phyloP scores from a whole-genome alignment of 2,329 filamentous ascomycete genomes.

The Fusarium concolor region DNA sequence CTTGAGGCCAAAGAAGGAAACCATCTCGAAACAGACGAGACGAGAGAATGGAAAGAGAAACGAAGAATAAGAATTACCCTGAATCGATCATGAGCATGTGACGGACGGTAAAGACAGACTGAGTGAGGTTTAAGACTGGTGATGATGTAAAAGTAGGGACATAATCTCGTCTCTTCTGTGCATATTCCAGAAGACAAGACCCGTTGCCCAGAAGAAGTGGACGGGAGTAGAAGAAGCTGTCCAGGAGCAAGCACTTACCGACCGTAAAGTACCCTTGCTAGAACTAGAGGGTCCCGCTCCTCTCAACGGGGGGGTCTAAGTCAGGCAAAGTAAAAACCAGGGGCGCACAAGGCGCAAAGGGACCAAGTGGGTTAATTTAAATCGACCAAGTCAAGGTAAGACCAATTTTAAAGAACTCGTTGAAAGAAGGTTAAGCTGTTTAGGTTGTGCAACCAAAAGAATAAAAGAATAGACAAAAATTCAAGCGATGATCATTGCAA shows the following conservation, averaged over 20 bases:
- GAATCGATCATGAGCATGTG: constrained; percentile 27
- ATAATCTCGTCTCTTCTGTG: constrained; percentile 18
- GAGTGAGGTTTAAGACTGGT: not conserved
- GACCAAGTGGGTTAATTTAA: constrained; percentile 37
- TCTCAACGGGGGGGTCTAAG: constrained; percentile 22
- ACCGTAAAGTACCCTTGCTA: constrained; percentile 29
- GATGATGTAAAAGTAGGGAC: constrained; percentile 19
- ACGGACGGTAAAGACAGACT: constrained; percentile 3
- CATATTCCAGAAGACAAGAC: constrained; percentile 34
- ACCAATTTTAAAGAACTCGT: constrained; percentile 30
- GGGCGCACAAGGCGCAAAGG: constrained; percentile 21
- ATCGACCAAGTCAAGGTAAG: not conserved
- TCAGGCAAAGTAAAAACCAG: not conserved
- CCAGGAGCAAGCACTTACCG: constrained; percentile 29
- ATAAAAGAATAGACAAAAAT: not conserved
- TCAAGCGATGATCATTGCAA: not conserved
- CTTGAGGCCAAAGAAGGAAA: constrained; percentile 69
- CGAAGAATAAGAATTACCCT: not conserved
- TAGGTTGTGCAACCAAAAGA: not conserved
- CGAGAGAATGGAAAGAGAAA: not conserved
- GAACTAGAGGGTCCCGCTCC: constrained; percentile 30
- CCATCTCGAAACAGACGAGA: constrained; percentile 55
- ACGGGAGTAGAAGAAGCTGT: not conserved
- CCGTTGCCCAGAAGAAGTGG: constrained; percentile 30
- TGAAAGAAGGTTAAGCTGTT: not conserved